Percentiles rank a stretch among this genome's conserved stretches.
Conservation (phyloP, 1,284 basidiomycete genomes). For the Tremellales sp. region DNA sequence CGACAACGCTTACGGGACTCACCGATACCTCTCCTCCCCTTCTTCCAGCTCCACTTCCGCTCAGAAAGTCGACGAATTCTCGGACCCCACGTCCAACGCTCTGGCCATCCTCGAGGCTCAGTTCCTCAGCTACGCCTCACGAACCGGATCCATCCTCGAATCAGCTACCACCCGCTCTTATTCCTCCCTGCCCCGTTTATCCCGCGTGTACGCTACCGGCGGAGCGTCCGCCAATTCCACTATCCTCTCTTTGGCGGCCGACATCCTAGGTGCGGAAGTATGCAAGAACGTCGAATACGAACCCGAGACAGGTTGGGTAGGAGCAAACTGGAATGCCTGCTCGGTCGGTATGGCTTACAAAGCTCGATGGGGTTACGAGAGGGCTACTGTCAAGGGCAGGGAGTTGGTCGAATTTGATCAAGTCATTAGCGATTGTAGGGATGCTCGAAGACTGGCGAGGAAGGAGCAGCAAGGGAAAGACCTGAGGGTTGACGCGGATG, state of each 20-base stretch:
- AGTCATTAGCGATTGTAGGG: conserved; percentile 25
- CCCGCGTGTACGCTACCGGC: conserved; percentile 71
- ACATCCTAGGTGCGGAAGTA: conserved; percentile 70
- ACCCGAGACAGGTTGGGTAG: conserved; percentile 32
- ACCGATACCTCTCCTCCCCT: conserved; percentile 30
- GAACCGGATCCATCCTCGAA: conserved; percentile 56
- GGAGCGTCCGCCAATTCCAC: conserved; percentile 71
- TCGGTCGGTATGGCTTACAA: conserved; percentile 46
- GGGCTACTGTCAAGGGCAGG: conserved; percentile 11
- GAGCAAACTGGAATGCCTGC: conserved; percentile 43
- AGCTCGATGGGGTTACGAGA: conserved; percentile 44
- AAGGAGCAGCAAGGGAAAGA: conserved; percentile 1
- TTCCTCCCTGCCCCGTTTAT: conserved; percentile 52
- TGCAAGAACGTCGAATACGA: conserved; percentile 47
- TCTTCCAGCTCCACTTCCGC: conserved; percentile 12
- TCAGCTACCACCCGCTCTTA: conserved; percentile 52
- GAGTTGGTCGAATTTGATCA: conserved; percentile 22
- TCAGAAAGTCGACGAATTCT: conserved; percentile 33
- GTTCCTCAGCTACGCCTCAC: conserved; percentile 55
- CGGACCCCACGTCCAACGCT: conserved; percentile 56
- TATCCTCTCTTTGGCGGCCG: conserved; percentile 71
- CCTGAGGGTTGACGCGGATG: conserved; percentile 2
- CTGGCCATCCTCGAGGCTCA: conserved; percentile 84
- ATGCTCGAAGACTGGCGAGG: conserved; percentile 7
- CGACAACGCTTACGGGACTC: conserved; percentile 31